Conservation (phyloP, 1,284 basidiomycete genomes). For the Hypsizygus ulmarius region DNA sequence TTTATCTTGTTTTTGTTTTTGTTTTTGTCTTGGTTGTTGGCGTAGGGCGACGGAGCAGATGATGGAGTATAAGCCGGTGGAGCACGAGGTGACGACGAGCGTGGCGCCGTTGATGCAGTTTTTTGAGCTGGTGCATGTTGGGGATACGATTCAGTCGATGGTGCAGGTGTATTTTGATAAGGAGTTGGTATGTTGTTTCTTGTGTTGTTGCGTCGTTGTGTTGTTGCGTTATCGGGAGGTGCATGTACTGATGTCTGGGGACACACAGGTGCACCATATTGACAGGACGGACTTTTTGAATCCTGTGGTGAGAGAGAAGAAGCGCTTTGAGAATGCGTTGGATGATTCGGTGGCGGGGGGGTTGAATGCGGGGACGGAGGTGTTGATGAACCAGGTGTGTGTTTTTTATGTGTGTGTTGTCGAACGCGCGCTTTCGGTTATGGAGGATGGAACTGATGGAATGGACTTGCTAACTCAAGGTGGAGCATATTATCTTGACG, state of each 20-base stretch:
- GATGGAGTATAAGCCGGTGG: conserved; percentile 82
- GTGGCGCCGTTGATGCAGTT: conserved; percentile 95
- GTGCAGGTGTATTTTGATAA: conserved; percentile 98
- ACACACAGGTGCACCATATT: conserved; percentile 71
- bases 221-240: no score
- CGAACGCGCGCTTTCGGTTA: no score
- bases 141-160: conserved; percentile 97
- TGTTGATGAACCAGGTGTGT: conserved; percentile 88
- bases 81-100: conserved; percentile 72
- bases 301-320: conserved; percentile 92
- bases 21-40: conserved; percentile 7
- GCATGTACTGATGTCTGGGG: not conserved
- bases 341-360: conserved; percentile 94
- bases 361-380: conserved; percentile 92
- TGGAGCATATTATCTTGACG: conserved; percentile 88
- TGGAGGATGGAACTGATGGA: no score
- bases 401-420: conserved; percentile 15
- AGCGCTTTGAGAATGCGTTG: conserved; percentile 86
- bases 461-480: conserved; percentile 50
- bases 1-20: no score
- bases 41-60: conserved; percentile 80
- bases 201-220: not conserved
- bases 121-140: conserved; percentile 96
- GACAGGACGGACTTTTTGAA: conserved; percentile 94
- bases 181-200: conserved; percentile 60